Percentiles rank a stretch among this genome's conserved stretches.
These are phyloP conservation scores for Maudiozyma pseudohumilis DNA, from an alignment of 805 yeast genomes.

Conservation along the genomic window DNA sequence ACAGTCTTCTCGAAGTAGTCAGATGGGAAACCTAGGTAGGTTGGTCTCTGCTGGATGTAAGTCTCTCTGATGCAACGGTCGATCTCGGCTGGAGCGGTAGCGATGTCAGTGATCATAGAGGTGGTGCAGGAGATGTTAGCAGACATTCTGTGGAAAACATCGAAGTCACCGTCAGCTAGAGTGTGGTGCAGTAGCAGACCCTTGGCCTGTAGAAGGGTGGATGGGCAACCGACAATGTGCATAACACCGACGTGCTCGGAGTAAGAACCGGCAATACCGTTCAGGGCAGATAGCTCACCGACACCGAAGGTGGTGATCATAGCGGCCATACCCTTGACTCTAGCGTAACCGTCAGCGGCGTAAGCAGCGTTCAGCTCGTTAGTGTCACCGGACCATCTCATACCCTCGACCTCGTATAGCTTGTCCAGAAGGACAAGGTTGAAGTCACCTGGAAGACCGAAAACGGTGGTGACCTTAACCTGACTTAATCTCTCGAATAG, in stretches of 20 bases:
- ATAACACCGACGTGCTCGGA: constrained; percentile 2
- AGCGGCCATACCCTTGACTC: constrained; percentile 2
- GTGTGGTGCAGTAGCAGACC: constrained; percentile 1
- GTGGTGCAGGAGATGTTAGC: constrained; percentile 2
- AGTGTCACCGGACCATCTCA: constrained; percentile 3
- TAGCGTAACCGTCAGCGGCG: constrained; percentile 4
- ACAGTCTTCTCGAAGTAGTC: background rate
- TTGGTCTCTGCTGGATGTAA: constrained; percentile 1
- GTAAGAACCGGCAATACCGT: constrained; percentile 3
- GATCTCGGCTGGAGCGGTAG: constrained; percentile 1
- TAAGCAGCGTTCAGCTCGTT: constrained; percentile 3
- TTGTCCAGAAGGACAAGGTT: constrained; percentile 1
- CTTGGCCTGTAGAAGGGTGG: constrained; percentile 1
- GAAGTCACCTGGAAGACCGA: constrained; percentile 3
- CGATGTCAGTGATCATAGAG: constrained; percentile 2
- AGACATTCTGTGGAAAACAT: constrained; percentile 2
- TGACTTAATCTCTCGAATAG: constrained; percentile 2
- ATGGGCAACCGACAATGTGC: constrained; percentile 2
- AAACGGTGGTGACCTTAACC: background rate
- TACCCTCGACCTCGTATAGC: constrained; percentile 2
- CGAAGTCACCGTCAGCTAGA: constrained; percentile 2
- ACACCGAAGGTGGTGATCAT: constrained; percentile 3
- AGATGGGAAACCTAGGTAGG: constrained; percentile 1
- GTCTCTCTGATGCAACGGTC: constrained; percentile 2
- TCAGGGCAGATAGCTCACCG: constrained; percentile 3